phyloP scores from a whole-genome alignment of 768 basidiomycete genomes.

The Porpolomopsis calyptriformis region DNA sequence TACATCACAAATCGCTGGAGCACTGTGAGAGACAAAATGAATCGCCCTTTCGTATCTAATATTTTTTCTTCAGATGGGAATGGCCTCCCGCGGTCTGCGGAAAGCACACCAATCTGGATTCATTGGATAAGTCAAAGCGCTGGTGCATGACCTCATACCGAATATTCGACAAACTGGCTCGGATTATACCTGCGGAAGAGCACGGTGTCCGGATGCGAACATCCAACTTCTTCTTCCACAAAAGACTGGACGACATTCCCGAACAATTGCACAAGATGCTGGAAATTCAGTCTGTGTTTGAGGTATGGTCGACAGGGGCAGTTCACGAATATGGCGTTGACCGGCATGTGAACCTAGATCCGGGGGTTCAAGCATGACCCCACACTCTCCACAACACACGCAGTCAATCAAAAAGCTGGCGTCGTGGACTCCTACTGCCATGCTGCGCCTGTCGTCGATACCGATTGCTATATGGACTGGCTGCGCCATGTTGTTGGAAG shows the following conservation, averaged over 20 bases:
- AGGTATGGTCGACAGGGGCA: neutral
- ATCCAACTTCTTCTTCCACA: constrained; percentile 27
- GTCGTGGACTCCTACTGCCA: constrained; percentile 28
- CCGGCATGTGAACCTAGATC: constrained; percentile 10
- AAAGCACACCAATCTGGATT: constrained; percentile 26
- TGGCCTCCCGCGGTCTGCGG: constrained; percentile 31
- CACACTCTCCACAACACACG: constrained; percentile 17
- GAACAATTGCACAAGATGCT: constrained; percentile 23
- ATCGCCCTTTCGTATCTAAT: constrained; percentile 4
- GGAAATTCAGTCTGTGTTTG: constrained; percentile 13
- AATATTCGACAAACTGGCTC: constrained; percentile 18
- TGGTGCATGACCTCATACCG: constrained; percentile 30
- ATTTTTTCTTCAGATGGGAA: constrained; percentile 21
- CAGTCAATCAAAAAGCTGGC: constrained; percentile 20
- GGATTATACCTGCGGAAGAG: constrained; percentile 14
- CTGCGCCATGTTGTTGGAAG: constrained; percentile 16
- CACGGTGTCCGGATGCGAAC: constrained; percentile 25
- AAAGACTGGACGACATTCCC: constrained; percentile 16
- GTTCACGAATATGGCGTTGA: neutral
- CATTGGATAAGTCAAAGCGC: constrained; percentile 22
- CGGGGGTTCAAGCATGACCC: constrained; percentile 17
- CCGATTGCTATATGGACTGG: constrained; percentile 27
- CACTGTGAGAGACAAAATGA: constrained; percentile 15
- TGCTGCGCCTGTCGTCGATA: constrained; percentile 26
- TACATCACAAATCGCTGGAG: constrained; percentile 20